These are phyloP conservation scores for Cymbidium sinense DNA, from an alignment of 106 monocot species.

Conservation along the genomic window DNA sequence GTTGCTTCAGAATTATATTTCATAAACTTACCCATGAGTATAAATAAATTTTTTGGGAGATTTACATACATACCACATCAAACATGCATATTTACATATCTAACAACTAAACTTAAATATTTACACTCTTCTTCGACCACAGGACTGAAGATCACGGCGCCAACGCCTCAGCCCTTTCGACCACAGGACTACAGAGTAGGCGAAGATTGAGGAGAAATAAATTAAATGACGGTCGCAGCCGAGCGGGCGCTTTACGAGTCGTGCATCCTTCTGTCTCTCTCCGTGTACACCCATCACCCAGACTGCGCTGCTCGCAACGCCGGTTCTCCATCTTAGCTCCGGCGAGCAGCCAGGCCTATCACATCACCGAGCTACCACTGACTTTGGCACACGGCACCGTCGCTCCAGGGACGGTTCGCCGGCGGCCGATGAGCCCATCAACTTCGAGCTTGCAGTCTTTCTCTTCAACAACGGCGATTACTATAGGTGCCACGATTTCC, in stretches of 20 bases:
- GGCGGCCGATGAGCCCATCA: conserved; percentile 7
- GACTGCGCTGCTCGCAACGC: neutral
- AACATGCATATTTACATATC: too few relatives aligned
- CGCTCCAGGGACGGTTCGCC: conserved; percentile 10
- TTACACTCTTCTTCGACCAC: too few relatives aligned
- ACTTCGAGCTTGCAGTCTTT: conserved; percentile 51
- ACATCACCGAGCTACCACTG: neutral
- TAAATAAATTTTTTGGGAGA: too few relatives aligned
- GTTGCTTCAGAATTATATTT: too few relatives aligned
- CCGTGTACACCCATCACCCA: neutral
- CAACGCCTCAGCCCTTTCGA: too few relatives aligned
- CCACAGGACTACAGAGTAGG: too few relatives aligned
- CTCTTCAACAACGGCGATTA: conserved; percentile 82
- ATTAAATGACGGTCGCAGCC: too few relatives aligned
- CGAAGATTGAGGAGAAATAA: too few relatives aligned
- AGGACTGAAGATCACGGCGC: too few relatives aligned
- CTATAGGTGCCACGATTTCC: conserved; percentile 68
- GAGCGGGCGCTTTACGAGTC: conserved; percentile 15
- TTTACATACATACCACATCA: too few relatives aligned
- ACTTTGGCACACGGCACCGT: conserved; percentile 8
- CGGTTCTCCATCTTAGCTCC: neutral
- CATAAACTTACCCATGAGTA: too few relatives aligned
- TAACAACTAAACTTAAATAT: too few relatives aligned
- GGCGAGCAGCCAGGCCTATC: neutral
- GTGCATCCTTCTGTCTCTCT: conserved; percentile 3